A percentile compares a stretch with the other conserved stretches of the same genome.
Evolutionary conservation across 768 basidiomycete species (phyloP).

Genomic region (Amanita rimosa): DNA sequence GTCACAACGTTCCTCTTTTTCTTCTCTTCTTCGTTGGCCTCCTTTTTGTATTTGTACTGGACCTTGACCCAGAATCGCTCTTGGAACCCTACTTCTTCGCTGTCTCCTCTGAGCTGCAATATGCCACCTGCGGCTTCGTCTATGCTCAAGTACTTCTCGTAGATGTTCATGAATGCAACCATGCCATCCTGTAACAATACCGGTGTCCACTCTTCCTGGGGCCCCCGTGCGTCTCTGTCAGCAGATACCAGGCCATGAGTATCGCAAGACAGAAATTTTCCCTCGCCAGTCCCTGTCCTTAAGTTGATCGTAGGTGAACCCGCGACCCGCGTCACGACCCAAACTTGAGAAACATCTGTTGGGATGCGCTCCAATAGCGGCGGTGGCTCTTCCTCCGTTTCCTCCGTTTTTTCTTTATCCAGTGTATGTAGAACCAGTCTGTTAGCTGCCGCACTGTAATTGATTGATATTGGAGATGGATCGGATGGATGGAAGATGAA

Average conservation of each 20-base stretch:
- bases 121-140: slow-evolving; percentile 83
- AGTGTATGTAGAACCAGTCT: slow-evolving; percentile 55
- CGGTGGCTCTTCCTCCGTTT: slow-evolving; percentile 31
- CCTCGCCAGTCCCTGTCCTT: slow-evolving; percentile 77
- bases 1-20: slow-evolving; percentile 52
- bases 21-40: slow-evolving; percentile 71
- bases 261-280: slow-evolving; percentile 86
- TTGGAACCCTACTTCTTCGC: slow-evolving; percentile 73
- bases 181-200: slow-evolving; percentile 74
- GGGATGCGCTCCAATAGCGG: slow-evolving; percentile 58
- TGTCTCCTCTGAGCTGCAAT: slow-evolving; percentile 71
- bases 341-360: slow-evolving; percentile 79
- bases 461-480: slow-evolving; percentile 64
- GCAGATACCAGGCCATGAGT: slow-evolving; percentile 75
- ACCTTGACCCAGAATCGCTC: slow-evolving; percentile 88
- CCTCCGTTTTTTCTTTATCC: slow-evolving; percentile 42
- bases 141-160: slow-evolving; percentile 78
- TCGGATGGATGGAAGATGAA: slow-evolving; percentile 79
- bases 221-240: slow-evolving; percentile 81
- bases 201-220: slow-evolving; percentile 92
- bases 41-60: slow-evolving; percentile 81
- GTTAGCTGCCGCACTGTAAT: slow-evolving; percentile 68
- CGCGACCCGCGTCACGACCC: slow-evolving; percentile 82
- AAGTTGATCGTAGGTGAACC: slow-evolving; percentile 80
- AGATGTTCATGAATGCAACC: slow-evolving; percentile 81